phyloP scores from a whole-genome alignment of 139 green algal species.

The Marvania coccoides region DNA sequence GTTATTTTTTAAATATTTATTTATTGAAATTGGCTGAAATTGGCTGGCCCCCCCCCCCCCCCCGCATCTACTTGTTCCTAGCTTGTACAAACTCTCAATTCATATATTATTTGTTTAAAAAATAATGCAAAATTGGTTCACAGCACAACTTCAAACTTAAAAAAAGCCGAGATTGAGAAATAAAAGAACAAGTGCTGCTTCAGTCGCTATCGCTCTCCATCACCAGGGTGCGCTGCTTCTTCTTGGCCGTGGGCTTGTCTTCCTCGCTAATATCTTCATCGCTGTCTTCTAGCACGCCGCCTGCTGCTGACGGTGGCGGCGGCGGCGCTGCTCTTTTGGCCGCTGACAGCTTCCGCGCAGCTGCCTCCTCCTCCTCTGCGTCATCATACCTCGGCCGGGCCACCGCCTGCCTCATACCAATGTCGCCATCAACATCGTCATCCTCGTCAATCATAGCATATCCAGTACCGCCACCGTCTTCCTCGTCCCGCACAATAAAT shows the following conservation, averaged over 20 bases:
- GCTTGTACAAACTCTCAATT: no score
- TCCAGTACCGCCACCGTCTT: constrained; percentile 9
- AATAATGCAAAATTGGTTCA: no score
- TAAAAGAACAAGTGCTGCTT: background rate
- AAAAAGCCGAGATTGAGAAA: background rate
- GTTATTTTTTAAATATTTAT: no score
- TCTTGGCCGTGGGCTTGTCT: constrained; percentile 6
- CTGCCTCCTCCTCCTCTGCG: constrained; percentile 14
- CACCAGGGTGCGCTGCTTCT: constrained; percentile 14
- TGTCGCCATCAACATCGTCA: constrained; percentile 20
- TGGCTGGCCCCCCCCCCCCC: no score
- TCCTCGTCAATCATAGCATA: background rate
- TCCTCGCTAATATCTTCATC: constrained; percentile 10
- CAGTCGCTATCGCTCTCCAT: constrained; percentile 30
- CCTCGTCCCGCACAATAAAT: background rate
- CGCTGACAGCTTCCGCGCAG: constrained; percentile 18
- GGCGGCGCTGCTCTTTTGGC: constrained; percentile 17
- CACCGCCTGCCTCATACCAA: constrained; percentile 4
- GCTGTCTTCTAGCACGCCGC: background rate
- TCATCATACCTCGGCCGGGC: background rate
- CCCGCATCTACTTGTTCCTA: no score
- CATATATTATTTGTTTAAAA: no score
- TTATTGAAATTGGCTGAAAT: no score
- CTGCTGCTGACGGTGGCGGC: background rate
- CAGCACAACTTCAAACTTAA: no score